phyloP scores from a whole-genome alignment of 495 filamentous ascomycete species.

The Tuber melanosporum region DNA sequence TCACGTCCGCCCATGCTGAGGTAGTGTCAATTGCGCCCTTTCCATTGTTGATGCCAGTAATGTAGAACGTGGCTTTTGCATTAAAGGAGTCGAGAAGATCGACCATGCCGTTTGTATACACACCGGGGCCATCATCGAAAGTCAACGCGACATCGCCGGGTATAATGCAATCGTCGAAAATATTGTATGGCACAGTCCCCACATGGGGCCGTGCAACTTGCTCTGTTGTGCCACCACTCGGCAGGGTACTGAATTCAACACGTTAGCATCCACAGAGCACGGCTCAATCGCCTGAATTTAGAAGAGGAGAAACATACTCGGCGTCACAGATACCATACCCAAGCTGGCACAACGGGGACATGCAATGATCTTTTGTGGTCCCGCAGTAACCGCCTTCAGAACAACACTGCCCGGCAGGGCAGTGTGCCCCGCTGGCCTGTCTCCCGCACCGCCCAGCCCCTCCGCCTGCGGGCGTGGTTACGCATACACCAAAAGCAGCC shows the following conservation, averaged over 20 bases:
- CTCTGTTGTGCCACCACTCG: constrained; percentile 56
- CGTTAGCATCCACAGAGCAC: neutral
- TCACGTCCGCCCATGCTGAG: constrained; percentile 53
- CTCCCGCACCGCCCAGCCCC: constrained; percentile 16
- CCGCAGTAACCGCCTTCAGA: constrained; percentile 57
- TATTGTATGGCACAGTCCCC: constrained; percentile 55
- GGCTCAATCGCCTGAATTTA: neutral
- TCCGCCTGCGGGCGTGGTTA: constrained; percentile 7
- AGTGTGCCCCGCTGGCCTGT: constrained; percentile 45
- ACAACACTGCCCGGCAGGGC: constrained; percentile 56
- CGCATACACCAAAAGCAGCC: constrained; percentile 15
- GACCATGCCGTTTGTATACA: constrained; percentile 62
- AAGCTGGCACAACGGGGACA: constrained; percentile 62
- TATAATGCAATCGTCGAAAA: constrained; percentile 61
- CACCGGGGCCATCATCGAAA: constrained; percentile 70
- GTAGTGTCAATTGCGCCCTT: constrained; percentile 65
- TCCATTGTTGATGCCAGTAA: constrained; percentile 67
- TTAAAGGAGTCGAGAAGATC: constrained; percentile 59
- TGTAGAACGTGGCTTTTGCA: constrained; percentile 71
- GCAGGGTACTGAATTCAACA: constrained; percentile 42
- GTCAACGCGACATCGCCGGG: constrained; percentile 65
- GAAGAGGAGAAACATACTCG: constrained; percentile 45
- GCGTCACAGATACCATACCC: constrained; percentile 65
- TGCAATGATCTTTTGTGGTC: constrained; percentile 55
- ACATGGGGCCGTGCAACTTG: constrained; percentile 54